Evolutionary conservation across 1,284 basidiomycete species (phyloP), one percentile per base, ranked within the genome.

Genomic region (Chondrostereum purpureum): DNA sequence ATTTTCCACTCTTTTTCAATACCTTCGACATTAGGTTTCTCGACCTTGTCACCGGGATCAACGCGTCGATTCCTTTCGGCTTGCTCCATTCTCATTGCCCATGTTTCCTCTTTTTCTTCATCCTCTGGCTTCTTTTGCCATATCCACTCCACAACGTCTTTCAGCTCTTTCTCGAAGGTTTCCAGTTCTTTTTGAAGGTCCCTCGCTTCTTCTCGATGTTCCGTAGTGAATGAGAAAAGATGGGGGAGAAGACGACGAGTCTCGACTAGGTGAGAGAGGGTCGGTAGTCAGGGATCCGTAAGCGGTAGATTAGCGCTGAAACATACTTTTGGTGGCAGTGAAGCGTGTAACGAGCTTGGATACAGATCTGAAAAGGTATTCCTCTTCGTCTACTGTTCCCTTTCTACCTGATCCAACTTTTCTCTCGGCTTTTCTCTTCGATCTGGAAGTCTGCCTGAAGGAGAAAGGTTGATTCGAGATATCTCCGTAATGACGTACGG

Each of bases 301-400:
- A 16, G 39, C 31, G 21, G 41, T 39, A 13, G 27, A 44, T 17
- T 18, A 43, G 34, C 6, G 12, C 42, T n/a, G n/a, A n/a, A n/a
- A 23, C 70, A 40, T 56, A 87, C 88, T 71, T 69, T 80, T 78
- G 1, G 73, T 70, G 0, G 61, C 58, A 21, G 65, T 65, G 55
- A 86, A 81, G 31, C 77, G 66, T 3, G 65, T 66, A 5, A 83
- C 77, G 4, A 97, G 72, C 56, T 95, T 91, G 1, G 78, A 76
- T 41, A 97, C 64, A 3, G 88, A 92, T 39, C 77, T 83, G 39
- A 98, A 76, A 3, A 99, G 77, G 58, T 99, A 99, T 58, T 93
- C 91, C 67, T 98, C 94, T 63, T 99, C 96, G 58, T 96, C 93
- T 0, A 96, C 85, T 0, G 92, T 96, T 1, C 96, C 96, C 62